Conservation (phyloP, 2,329 filamentous ascomycete species). For the Pyrenophora teres region DNA sequence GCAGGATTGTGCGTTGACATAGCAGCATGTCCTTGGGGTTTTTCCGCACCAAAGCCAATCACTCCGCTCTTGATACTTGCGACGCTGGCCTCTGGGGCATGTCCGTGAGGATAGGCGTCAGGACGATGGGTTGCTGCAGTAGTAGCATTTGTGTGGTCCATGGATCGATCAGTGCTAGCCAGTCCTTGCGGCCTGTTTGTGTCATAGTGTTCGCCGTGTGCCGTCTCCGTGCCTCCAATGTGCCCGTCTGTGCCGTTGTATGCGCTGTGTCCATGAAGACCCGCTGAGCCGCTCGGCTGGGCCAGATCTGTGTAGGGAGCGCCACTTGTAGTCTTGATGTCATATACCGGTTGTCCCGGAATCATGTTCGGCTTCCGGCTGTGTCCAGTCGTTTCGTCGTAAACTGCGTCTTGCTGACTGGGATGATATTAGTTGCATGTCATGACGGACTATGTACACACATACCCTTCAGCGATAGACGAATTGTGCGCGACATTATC, state of each 20-base stretch:
- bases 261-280: conserved; percentile 6
- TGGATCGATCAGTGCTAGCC: conserved; percentile 1
- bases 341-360: conserved; percentile 5
- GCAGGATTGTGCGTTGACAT: conserved; percentile 20
- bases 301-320: conserved; percentile 17
- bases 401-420: conserved; percentile 32
- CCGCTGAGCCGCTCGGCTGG: conserved; percentile 8
- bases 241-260: conserved; percentile 13
- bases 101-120: conserved; percentile 14
- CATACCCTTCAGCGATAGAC: conserved; percentile 19
- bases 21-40: conserved; percentile 32
- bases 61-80: conserved; percentile 50
- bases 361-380: conserved; percentile 7
- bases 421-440: conserved; percentile 3
- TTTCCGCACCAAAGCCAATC: conserved; percentile 39
- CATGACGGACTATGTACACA: neutral
- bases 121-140: conserved; percentile 22
- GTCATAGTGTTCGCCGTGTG: neutral
- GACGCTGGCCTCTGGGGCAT: conserved; percentile 32
- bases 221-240: conserved; percentile 3
- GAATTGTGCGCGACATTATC: conserved; percentile 31
- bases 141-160: neutral
- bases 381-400: conserved; percentile 33
- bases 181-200: conserved; percentile 1
- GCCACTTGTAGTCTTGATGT: conserved; percentile 15